These are phyloP conservation scores for Penicillium sp. DNA, from an alignment of 2,329 filamentous ascomycete species.

Conservation along the genomic window DNA sequence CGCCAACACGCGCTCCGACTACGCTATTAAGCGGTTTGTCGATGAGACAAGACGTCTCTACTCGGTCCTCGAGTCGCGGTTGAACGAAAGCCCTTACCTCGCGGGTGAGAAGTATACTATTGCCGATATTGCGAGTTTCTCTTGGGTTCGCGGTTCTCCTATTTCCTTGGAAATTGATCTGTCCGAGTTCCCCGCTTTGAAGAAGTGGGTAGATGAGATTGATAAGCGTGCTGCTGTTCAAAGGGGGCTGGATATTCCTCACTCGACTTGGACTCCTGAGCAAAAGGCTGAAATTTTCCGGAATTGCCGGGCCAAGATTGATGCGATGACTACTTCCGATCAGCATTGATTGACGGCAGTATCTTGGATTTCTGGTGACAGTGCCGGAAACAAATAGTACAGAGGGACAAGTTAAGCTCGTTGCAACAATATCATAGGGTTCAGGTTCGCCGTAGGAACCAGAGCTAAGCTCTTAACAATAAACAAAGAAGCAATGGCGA, in stretches of 20 bases:
- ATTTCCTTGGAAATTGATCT: constrained; percentile 24
- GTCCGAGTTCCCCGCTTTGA: constrained; percentile 25
- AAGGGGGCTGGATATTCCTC: constrained; percentile 18
- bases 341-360: constrained; percentile 11
- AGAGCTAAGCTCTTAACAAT: neutral
- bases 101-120: constrained; percentile 42
- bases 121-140: constrained; percentile 41
- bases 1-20: constrained; percentile 37
- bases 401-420: neutral
- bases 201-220: constrained; percentile 28
- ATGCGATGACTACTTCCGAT: constrained; percentile 17
- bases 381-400: neutral
- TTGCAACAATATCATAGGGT: neutral
- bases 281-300: constrained; percentile 10
- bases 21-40: constrained; percentile 41
- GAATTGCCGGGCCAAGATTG: constrained; percentile 15
- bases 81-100: constrained; percentile 37
- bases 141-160: constrained; percentile 33
- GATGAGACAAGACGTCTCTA: constrained; percentile 44
- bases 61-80: constrained; percentile 38
- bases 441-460: neutral
- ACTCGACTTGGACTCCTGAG: constrained; percentile 9
- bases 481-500: neutral
- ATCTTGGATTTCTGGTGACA: neutral
- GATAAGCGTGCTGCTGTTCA: constrained; percentile 24